These are phyloP conservation scores for Trichoderma pleuroti DNA, from an alignment of 2,329 filamentous ascomycete genomes.

Conservation along the genomic window DNA sequence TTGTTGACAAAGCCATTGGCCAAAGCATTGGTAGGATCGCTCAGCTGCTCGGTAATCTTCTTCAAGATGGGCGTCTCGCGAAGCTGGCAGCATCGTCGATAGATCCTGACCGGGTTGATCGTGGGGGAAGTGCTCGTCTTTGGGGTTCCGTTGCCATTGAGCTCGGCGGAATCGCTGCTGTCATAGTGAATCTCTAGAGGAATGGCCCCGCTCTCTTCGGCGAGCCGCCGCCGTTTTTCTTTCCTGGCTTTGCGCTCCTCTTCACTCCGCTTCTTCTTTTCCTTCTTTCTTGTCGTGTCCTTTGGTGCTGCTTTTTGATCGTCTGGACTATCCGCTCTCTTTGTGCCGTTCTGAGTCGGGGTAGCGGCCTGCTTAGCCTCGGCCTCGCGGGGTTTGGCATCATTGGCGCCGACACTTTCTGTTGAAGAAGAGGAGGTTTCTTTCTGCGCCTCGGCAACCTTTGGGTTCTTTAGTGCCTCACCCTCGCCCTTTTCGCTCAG, in stretches of 20 bases:
- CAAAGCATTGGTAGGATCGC: slow-evolving; percentile 62
- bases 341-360: slow-evolving; percentile 25
- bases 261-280: slow-evolving; percentile 94
- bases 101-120: slow-evolving; percentile 87
- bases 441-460: slow-evolving; percentile 50
- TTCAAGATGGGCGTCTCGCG: slow-evolving; percentile 90
- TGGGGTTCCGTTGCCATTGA: slow-evolving; percentile 23
- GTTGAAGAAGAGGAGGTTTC: slow-evolving; percentile 34
- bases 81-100: slow-evolving; percentile 89
- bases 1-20: slow-evolving; percentile 72
- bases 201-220: slow-evolving; percentile 81
- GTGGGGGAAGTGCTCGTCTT: slow-evolving; percentile 57
- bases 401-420: slow-evolving; percentile 37
- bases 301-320: background rate
- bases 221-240: slow-evolving; percentile 79
- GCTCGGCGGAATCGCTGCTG: slow-evolving; percentile 54
- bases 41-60: slow-evolving; percentile 85
- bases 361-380: slow-evolving; percentile 39
- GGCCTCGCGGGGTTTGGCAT: slow-evolving; percentile 39
- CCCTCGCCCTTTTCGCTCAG: slow-evolving; percentile 69
- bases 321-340: slow-evolving; percentile 25
- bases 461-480: slow-evolving; percentile 66
- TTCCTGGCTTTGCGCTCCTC: slow-evolving; percentile 89
- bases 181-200: slow-evolving; percentile 79
- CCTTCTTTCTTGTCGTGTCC: slow-evolving; percentile 66